These are phyloP conservation scores for Stevia rebaudiana DNA, from an alignment of 140 eudicot species.

Conservation along the genomic window DNA sequence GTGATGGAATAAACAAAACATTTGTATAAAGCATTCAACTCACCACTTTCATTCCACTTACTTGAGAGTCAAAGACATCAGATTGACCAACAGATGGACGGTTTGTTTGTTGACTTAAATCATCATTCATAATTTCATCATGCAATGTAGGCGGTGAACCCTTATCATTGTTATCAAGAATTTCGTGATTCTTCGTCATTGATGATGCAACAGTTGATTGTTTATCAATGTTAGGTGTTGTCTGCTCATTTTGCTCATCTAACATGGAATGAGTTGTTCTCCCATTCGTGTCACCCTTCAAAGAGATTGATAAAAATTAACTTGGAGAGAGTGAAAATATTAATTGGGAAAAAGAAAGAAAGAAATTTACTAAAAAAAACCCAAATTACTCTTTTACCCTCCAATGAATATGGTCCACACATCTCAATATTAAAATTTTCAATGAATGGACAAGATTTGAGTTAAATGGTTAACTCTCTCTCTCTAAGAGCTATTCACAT, in stretches of 20 bases:
- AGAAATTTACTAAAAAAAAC: too few species aligned
- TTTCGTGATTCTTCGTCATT: slow-evolving; percentile 20
- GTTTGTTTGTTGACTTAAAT: slow-evolving; percentile 8
- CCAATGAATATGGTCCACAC: too few species aligned
- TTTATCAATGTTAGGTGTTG: slow-evolving; percentile 25
- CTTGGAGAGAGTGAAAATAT: too few species aligned
- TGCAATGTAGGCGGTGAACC: slow-evolving; percentile 23
- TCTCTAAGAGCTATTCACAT: too few species aligned
- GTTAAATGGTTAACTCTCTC: too few species aligned
- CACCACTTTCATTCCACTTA: slow-evolving; percentile 35
- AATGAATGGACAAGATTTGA: too few species aligned
- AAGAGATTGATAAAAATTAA: background rate
- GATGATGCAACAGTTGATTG: slow-evolving; percentile 24
- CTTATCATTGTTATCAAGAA: slow-evolving; percentile 13
- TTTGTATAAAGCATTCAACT: slow-evolving; percentile 21
- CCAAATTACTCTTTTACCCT: too few species aligned
- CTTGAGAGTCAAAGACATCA: slow-evolving; percentile 21
- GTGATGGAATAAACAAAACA: slow-evolving; percentile 10
- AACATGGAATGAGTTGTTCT: slow-evolving; percentile 19
- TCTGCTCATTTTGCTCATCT: slow-evolving; percentile 27
- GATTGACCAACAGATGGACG: slow-evolving; percentile 14
- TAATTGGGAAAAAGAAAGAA: background rate
- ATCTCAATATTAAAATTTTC: too few species aligned
- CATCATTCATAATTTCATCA: slow-evolving; percentile 23
- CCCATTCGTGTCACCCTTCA: slow-evolving; percentile 24